Conservation (phyloP, 2,329 filamentous ascomycete genomes). For the Fusarium sterilihyphosum region DNA sequence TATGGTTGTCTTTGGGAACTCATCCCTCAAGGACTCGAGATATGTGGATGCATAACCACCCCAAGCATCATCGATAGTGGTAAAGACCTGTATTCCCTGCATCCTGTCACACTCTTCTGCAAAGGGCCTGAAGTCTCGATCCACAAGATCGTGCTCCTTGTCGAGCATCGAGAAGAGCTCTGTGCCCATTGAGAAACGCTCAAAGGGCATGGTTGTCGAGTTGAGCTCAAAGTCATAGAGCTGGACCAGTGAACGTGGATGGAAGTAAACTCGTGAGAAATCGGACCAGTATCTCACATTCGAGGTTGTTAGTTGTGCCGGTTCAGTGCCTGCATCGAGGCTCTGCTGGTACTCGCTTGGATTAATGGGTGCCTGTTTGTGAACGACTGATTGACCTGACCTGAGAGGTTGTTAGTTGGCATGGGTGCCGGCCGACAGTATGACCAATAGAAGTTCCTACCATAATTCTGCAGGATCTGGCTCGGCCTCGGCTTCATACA, state of each 20-base stretch:
- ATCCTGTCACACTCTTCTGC: constrained; percentile 93
- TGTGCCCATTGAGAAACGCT: constrained; percentile 86
- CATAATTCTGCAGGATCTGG: constrained; percentile 48
- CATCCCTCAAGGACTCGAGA: constrained; percentile 82
- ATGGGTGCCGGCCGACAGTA: neutral
- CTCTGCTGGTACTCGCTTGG: constrained; percentile 81
- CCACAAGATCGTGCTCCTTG: constrained; percentile 84
- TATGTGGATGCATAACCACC: constrained; percentile 80
- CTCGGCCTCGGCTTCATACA: constrained; percentile 72
- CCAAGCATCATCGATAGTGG: constrained; percentile 81
- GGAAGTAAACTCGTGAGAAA: constrained; percentile 91
- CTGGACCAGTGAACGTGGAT: constrained; percentile 87
- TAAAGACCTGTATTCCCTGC: constrained; percentile 84
- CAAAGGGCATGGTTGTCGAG: constrained; percentile 83
- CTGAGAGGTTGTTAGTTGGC: constrained; percentile 49
- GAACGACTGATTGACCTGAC: constrained; percentile 74
- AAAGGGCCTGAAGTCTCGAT: constrained; percentile 89
- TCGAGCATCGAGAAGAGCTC: constrained; percentile 79
- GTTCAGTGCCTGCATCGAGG: constrained; percentile 76
- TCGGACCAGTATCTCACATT: constrained; percentile 97
- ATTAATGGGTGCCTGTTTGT: constrained; percentile 73
- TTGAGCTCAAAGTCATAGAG: constrained; percentile 88
- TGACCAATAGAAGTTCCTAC: constrained; percentile 40
- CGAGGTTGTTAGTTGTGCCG: constrained; percentile 72
- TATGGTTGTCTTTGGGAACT: constrained; percentile 87